Evolutionary conservation across 2,329 filamentous ascomycete species (phyloP), one percentile per base, ranked within the genome.

Genomic region (Fusarium gaditjirri): DNA sequence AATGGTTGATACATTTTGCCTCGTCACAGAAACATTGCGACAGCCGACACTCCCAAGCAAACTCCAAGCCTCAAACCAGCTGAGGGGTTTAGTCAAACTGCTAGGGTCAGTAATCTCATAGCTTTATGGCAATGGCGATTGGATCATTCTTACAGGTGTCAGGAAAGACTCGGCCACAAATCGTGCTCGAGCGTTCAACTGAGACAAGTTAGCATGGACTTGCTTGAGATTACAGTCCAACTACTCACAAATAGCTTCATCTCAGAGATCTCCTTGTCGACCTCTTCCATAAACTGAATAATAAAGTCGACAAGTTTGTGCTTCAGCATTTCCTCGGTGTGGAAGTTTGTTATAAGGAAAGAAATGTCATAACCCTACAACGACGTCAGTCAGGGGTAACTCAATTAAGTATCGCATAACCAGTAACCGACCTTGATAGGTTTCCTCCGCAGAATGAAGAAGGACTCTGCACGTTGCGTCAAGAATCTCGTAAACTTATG

Each of bases 271-370:
- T 99, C 96, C 87, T 99, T 99, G 83, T 99, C 97, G 8, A 99
- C 97, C 82, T 99, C 96, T 83, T 99, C 95, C 95, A 99, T 98
- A 80, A 99, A 99, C 80, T 98, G 92, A 74, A 99, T 98, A 76
- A 99, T 97, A 79, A 99, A 99, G 82, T 99, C 96, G 38, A 99
- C 97, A 76, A 99, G 88, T 86, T 99, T 98, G 82, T 99, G 95
- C 87, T 98, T 98, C 81, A 98, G 83, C 94, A 99, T 97, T 81
- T 97, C 93, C 83, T 98, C 96, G 8, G 96, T 98, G 79, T 99
- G 96, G 86, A 96, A 97, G 84, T 99, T 99, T 50, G 96, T 99
- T 80, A 99, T 97, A 79, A 99, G 83, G 86, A 99, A 99, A 12
- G 95, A 98, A 77, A 99, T 99, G 78, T 99, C 96, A 82, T 99